These are phyloP conservation scores for Theileria parva DNA, from an alignment of 169 alveolate genomes.

Conservation along the genomic window DNA sequence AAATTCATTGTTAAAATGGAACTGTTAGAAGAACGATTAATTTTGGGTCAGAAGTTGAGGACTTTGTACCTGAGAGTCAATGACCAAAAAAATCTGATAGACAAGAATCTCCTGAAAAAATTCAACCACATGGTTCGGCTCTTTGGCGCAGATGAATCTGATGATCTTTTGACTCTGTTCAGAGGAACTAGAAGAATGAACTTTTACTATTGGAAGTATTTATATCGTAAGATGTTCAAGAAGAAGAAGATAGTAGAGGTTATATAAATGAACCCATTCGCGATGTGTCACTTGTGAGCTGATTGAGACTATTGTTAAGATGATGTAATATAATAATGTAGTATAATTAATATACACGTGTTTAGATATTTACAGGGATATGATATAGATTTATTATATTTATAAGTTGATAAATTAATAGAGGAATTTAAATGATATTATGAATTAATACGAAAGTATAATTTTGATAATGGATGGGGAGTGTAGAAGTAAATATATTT, in stretches of 20 bases:
- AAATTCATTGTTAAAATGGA: conserved; percentile 9
- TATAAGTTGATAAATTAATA: too few species aligned
- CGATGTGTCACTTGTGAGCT: too few species aligned
- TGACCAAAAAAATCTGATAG: not conserved
- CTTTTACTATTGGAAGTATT: conserved; percentile 18
- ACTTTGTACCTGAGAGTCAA: not conserved
- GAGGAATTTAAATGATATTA: too few species aligned
- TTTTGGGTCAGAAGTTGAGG: conserved; percentile 17
- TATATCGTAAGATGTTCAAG: not conserved
- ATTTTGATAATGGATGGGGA: too few species aligned
- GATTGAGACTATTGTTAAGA: too few species aligned
- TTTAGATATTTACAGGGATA: too few species aligned
- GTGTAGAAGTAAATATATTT: too few species aligned
- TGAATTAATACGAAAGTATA: too few species aligned
- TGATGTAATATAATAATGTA: too few species aligned
- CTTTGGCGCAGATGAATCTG: conserved; percentile 18
- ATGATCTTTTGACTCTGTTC: not conserved
- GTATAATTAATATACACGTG: too few species aligned
- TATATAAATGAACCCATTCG: too few species aligned
- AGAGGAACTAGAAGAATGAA: conserved; percentile 8
- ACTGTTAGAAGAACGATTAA: conserved; percentile 32
- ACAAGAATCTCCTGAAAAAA: conserved; percentile 5
- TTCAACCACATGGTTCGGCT: conserved; percentile 2
- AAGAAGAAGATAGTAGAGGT: not conserved
- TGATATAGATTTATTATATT: too few species aligned